phyloP scores from a whole-genome alignment of 108 stramenopile species.

The Nannochloropsis salina region DNA sequence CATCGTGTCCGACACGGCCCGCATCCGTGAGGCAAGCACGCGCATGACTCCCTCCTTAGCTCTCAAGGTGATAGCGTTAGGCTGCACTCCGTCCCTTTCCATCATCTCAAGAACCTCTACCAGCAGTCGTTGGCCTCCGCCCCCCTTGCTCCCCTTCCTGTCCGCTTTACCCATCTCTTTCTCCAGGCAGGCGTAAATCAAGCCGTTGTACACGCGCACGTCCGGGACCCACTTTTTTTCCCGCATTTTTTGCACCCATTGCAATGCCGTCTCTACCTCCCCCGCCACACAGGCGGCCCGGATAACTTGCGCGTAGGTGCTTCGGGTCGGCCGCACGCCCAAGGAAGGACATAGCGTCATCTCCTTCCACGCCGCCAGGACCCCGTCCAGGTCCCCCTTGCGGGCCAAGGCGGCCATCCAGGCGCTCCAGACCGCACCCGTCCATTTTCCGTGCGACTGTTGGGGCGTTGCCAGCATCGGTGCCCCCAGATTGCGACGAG shows the following conservation, averaged over 20 bases:
- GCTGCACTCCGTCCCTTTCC: background rate
- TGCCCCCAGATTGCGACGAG: background rate
- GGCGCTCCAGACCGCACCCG: background rate
- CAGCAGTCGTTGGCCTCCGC: background rate
- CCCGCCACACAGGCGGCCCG: background rate
- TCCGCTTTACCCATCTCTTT: background rate
- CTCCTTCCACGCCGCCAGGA: background rate
- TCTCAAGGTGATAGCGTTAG: background rate
- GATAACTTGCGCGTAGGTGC: background rate
- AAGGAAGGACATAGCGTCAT: background rate
- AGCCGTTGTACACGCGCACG: background rate
- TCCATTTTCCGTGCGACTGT: background rate
- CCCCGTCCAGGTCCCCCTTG: background rate
- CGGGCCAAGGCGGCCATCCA: background rate
- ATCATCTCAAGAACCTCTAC: background rate
- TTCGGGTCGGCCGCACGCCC: background rate
- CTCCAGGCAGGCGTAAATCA: background rate
- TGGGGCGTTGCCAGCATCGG: background rate
- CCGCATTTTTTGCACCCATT: background rate
- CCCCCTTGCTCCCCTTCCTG: background rate
- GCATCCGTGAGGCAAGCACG: background rate
- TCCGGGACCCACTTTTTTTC: background rate
- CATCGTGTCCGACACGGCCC: conserved; percentile 11
- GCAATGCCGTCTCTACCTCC: conserved; percentile 16
- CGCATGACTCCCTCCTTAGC: background rate